Base-by-base conservation (phyloP, 2,329 filamentous ascomycete genomes). In the Microascus cirrosus region DNA sequence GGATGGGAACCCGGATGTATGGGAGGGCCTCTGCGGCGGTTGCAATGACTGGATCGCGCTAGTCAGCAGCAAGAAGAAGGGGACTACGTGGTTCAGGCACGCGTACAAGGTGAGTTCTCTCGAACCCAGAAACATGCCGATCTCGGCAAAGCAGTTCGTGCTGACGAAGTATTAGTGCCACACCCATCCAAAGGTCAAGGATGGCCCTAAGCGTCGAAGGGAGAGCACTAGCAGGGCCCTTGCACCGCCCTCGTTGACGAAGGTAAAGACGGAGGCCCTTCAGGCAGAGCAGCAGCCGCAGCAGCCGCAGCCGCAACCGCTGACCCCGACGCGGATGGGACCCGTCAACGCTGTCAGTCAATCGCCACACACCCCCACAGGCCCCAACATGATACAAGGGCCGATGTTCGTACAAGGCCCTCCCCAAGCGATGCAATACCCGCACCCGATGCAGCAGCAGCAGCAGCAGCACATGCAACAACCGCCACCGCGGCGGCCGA, bases 1-100 rank as follows among this genome's bases (percentile, higher is more conserved):
- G 75, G 87, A 91, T 67, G 86, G 87, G 45, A 92, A 90, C 65
- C 83, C 88, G 3, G 88, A 90, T 66, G 86, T 90, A 3, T 90
- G 86, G 86, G 88, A 93, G 67, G 89, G 86, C 2, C 76, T 90
- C 6, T 93, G 89, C 66, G 83, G 86, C 55, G 86, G 83, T 67
- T 92, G 88, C 71, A 86, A 85, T 63, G 86, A 90, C 61, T 92
- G 88, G 88, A 86, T 92, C 63, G 84, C 86, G 13, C 75, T 92
- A 39, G 87, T 91, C 50, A 92, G 87, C 73, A 90, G 85, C 69
- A 93, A 93, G 74, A 93, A 93, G 77, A 92, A 93, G 74, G 89
- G 89, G n/a, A 95, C 89, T 1, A 92, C 89, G 3, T 95, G 89
- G 89, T 95, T 93, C 71, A 79, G 90, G 63, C 90, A 95, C 71